Evolutionary conservation across 129 eudicot genomes (phyloP).

Genomic region (Smallanthus sonchifolius): DNA sequence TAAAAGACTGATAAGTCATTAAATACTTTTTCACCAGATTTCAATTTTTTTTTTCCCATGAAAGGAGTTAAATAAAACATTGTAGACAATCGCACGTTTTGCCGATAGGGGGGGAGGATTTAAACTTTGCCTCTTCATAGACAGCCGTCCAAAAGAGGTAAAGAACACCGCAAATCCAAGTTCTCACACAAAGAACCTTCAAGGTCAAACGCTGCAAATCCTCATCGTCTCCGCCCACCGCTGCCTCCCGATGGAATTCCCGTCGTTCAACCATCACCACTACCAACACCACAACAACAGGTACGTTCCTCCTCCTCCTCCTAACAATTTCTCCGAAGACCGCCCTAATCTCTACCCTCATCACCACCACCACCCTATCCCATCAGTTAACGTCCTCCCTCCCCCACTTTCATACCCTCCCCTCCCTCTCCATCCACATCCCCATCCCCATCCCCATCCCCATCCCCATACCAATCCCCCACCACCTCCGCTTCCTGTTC

Average conservation of each 20-base stretch:
- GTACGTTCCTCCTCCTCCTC: constrained; percentile 37
- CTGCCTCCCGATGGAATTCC: constrained; percentile 41
- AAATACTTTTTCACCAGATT: no score
- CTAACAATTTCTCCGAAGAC: constrained; percentile 29
- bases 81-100: not conserved
- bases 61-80: no score
- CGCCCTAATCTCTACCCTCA: constrained; percentile 24
- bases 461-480: no score
- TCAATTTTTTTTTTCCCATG: no score
- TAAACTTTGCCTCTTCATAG: not conserved
- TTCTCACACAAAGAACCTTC: not conserved
- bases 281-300: constrained; percentile 31
- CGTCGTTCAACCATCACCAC: constrained; percentile 44
- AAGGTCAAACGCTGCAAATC: constrained; percentile 17
- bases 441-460: no score
- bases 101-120: not conserved
- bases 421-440: constrained; percentile 18
- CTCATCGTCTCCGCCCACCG: not conserved
- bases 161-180: not conserved
- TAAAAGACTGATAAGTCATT: no score
- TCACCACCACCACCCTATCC: constrained; percentile 30
- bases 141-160: constrained; percentile 12
- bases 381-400: constrained; percentile 36
- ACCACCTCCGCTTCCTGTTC: constrained; percentile 29
- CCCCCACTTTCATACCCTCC: constrained; percentile 37